Conservation (phyloP, 2,329 filamentous ascomycete genomes). For the Aspergillus piperis region DNA sequence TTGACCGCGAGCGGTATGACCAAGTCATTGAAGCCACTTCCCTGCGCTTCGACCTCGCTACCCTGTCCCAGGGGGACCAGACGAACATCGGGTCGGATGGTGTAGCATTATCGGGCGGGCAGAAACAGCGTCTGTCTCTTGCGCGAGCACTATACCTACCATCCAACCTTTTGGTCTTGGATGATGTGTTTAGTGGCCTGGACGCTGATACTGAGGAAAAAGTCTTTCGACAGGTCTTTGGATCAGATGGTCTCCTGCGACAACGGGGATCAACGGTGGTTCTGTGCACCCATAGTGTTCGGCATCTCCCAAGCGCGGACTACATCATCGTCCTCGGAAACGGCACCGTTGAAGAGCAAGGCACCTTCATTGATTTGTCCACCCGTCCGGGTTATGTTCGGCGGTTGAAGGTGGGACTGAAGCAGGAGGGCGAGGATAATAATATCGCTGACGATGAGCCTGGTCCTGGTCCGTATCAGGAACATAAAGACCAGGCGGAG, state of each 20-base stretch:
- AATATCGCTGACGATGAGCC: no score
- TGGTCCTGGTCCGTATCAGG: no score
- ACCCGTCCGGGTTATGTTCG: constrained; percentile 6
- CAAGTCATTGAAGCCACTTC: constrained; percentile 15
- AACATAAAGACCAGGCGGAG: no score
- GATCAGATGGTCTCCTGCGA: neutral
- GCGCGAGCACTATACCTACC: neutral
- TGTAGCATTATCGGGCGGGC: neutral
- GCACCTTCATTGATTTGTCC: constrained; percentile 2
- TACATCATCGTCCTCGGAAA: neutral
- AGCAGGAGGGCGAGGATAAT: neutral
- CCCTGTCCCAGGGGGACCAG: neutral
- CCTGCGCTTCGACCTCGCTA: neutral
- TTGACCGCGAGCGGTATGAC: constrained; percentile 26
- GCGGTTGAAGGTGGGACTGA: constrained; percentile 1
- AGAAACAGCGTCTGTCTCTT: neutral
- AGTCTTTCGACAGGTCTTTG: neutral
- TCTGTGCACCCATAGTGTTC: neutral
- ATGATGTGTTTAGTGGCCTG: neutral
- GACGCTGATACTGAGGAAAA: neutral
- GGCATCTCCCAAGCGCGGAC: neutral
- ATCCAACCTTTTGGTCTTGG: neutral
- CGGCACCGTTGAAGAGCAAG: constrained; percentile 7
- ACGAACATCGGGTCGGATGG: neutral
- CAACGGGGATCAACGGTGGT: neutral